Percentiles rank a stretch among this genome's conserved stretches.
These are phyloP conservation scores for Pseudonitzschia delicatissima DNA, from an alignment of 108 stramenopile genomes.

Conservation along the genomic window DNA sequence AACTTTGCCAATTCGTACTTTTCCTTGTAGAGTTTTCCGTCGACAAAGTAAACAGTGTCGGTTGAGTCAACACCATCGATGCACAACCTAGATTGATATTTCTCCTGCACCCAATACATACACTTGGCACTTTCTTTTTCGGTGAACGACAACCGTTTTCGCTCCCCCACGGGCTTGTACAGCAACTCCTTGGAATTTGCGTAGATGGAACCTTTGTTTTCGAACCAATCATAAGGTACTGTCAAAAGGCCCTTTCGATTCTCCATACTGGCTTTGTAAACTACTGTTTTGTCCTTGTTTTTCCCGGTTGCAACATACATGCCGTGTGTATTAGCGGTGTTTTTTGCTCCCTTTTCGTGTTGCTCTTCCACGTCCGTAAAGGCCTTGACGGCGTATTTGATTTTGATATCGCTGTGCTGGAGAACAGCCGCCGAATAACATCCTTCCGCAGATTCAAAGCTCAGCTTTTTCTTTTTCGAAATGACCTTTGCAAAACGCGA, in stretches of 20 bases:
- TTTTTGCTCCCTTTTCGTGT: conserved; percentile 21
- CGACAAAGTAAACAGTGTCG: conserved; percentile 71
- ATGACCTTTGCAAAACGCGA: conserved; percentile 51
- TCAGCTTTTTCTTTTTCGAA: conserved; percentile 32
- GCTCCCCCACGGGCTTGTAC: conserved; percentile 49
- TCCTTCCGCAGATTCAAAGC: conserved; percentile 89
- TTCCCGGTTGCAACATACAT: conserved; percentile 46
- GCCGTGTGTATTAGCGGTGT: conserved; percentile 67
- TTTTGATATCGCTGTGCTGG: conserved; percentile 57
- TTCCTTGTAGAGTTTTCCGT: conserved; percentile 77
- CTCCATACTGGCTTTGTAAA: conserved; percentile 61
- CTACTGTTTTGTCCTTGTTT: conserved; percentile 40
- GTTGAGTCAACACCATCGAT: conserved; percentile 39
- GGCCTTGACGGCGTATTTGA: conserved; percentile 90
- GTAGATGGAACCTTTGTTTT: conserved; percentile 35
- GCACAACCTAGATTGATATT: conserved; percentile 78
- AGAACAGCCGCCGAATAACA: conserved; percentile 86
- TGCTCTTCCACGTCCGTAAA: conserved; percentile 54
- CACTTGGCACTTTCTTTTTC: conserved; percentile 53
- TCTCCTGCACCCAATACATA: conserved; percentile 87
- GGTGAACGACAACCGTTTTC: conserved; percentile 32
- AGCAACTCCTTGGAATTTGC: conserved; percentile 37
- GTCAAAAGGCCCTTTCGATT: conserved; percentile 30
- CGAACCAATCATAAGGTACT: conserved; percentile 62
- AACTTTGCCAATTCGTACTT: conserved; percentile 44